Base-by-base conservation (phyloP, 345 rosid genomes). In the Cardamine occulta region DNA sequence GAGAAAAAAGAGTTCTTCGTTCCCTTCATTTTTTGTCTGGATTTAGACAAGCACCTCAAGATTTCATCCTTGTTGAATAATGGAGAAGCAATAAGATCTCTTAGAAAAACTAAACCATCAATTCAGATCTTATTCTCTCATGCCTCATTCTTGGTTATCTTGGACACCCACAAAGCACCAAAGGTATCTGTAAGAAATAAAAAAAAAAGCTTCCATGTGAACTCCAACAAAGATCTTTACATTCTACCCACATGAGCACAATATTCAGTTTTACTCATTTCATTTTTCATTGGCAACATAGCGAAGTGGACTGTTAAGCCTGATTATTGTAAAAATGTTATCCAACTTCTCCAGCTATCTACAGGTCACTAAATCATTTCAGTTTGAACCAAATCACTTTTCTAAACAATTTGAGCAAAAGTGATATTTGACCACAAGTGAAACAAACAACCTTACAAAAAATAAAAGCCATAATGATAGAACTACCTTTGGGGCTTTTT, bases 401-500 rank as follows among this genome's bases (percentile, higher is more conserved):
- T 39, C 44, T 39, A 11, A 39, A 11, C 3, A 11, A 0, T 10
- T 39, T 37, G 40, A 37, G 40, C 40, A 37, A 37, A 37, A 37
- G 40, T 37, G 40, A 37, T 23, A 52, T 24, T 52, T 21, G 31
- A 23, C 57, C 31, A 23, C 31, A 9, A 48, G 44, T 6, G 39
- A 66, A 49, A 51, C 47, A 34, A 49, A 51, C 34, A 21, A 34
- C 31, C 1, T 51, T 34, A 37, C 8, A 55, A n/a, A 24, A 11
- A 39, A 67, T 23, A 52, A 52, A 52, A 67, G 48, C 60, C 21
- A 52, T 32, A 53, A 9, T 53, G 62, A 68, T 54, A 54, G 39
- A 68, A 55, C 53, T 68, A 56, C 65, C 42, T 58, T 45, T 58
- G 32, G 56, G 14, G 14, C 1, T 53, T 56, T 59, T 17, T 31